Conservation (phyloP, 306 rosid species). For the Hippophae rhamnoides region DNA sequence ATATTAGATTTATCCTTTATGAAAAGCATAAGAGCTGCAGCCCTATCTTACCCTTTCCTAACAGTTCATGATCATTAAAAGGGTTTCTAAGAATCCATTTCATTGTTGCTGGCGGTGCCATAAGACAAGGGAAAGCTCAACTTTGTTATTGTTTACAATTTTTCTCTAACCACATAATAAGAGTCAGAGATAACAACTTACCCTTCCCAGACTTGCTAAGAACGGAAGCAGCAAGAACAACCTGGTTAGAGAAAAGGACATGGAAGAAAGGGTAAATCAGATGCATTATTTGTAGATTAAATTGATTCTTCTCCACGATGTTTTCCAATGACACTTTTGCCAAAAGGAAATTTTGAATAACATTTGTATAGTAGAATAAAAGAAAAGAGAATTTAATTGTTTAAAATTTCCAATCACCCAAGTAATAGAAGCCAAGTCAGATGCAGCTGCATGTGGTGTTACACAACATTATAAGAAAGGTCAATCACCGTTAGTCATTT, state of each 20-base stretch:
- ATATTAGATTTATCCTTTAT: too few species aligned
- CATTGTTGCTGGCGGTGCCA: neutral
- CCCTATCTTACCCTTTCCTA: too few species aligned
- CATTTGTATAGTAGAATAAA: neutral
- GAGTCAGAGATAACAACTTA: slow-evolving; percentile 24
- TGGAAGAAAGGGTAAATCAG: slow-evolving; percentile 11
- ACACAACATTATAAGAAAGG: too few species aligned
- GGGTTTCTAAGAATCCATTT: neutral
- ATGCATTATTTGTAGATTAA: slow-evolving; percentile 3
- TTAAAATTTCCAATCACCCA: too few species aligned
- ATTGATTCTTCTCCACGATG: neutral
- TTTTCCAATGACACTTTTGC: neutral
- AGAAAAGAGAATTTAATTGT: too few species aligned
- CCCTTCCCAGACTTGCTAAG: slow-evolving; percentile 94
- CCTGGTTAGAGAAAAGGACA: slow-evolving; percentile 38
- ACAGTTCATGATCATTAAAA: neutral
- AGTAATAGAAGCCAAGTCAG: too few species aligned
- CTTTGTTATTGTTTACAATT: neutral
- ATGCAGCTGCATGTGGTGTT: too few species aligned
- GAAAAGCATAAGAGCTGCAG: too few species aligned
- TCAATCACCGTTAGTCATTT: too few species aligned
- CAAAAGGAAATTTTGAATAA: neutral
- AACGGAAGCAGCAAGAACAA: slow-evolving; percentile 86
- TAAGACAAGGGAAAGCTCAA: neutral
- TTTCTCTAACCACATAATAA: neutral